Conservation (phyloP, 2,329 filamentous ascomycete genomes). For the Colletotrichum filicis region DNA sequence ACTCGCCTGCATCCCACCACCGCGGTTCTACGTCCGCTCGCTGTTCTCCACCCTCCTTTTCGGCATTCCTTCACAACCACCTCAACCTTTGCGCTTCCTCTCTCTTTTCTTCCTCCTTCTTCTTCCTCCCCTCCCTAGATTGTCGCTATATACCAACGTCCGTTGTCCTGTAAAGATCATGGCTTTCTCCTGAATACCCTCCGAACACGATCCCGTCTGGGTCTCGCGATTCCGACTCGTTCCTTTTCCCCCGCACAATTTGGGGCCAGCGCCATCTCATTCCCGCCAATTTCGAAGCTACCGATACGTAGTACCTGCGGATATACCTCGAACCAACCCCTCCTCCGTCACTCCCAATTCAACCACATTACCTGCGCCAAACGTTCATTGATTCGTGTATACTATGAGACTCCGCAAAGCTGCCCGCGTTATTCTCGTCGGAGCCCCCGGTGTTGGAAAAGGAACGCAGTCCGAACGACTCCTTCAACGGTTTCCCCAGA, state of each 20-base stretch:
- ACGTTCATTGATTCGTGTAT: slow-evolving; percentile 17
- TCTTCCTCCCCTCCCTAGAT: slow-evolving; percentile 3
- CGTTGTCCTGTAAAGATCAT: slow-evolving; percentile 17
- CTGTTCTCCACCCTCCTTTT: slow-evolving; percentile 33
- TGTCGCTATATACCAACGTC: slow-evolving; percentile 4
- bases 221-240: slow-evolving; percentile 33
- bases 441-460: slow-evolving; percentile 96
- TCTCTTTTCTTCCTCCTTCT: not conserved
- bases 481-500: slow-evolving; percentile 85
- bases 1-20: slow-evolving; percentile 30
- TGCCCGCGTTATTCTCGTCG: slow-evolving; percentile 92
- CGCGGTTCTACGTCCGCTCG: slow-evolving; percentile 32
- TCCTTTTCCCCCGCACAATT: slow-evolving; percentile 30
- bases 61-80: slow-evolving; percentile 28
- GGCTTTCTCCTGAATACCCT: slow-evolving; percentile 27
- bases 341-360: slow-evolving; percentile 8
- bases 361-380: slow-evolving; percentile 22
- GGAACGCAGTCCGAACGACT: slow-evolving; percentile 94
- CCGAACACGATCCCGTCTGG: slow-evolving; percentile 30
- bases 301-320: not conserved
- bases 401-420: slow-evolving; percentile 78
- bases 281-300: slow-evolving; percentile 25
- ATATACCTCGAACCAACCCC: not conserved
- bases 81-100: slow-evolving; percentile 2
- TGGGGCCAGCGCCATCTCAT: slow-evolving; percentile 18